Evolutionary conservation across 2,329 filamentous ascomycete species (phyloP).

Genomic region (Pseudovirgaria hyperparasitica): DNA sequence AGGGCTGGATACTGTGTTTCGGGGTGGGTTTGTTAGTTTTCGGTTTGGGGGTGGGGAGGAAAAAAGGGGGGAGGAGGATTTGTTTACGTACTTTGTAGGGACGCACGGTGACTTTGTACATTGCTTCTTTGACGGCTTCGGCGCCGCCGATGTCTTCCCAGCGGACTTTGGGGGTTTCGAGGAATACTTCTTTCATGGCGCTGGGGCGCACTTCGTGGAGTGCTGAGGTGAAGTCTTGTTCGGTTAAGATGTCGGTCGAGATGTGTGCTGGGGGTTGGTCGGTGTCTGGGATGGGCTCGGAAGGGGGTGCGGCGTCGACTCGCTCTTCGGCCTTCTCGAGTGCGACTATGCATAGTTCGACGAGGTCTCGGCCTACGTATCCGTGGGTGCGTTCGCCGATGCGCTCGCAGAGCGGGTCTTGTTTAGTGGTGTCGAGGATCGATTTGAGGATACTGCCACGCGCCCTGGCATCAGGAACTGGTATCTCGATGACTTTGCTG

Average conservation of each 20-base stretch:
- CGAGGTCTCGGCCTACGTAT: constrained; percentile 68
- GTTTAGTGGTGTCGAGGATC: constrained; percentile 14
- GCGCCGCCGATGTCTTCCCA: constrained; percentile 88
- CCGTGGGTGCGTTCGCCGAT: constrained; percentile 72
- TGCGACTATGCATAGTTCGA: constrained; percentile 48
- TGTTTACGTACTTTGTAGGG: constrained; percentile 37
- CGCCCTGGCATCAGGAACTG: constrained; percentile 59
- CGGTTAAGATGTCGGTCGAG: constrained; percentile 12
- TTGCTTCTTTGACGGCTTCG: constrained; percentile 52
- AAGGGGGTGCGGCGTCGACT: constrained; percentile 8
- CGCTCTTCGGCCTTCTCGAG: constrained; percentile 15
- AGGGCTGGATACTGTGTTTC: constrained; percentile 35
- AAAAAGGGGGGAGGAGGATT: too few species aligned
- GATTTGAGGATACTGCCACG: constrained; percentile 59
- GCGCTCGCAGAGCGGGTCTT: too few species aligned
- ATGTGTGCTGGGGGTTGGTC: constrained; percentile 18
- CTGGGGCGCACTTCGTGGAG: constrained; percentile 61
- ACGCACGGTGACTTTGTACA: constrained; percentile 45
- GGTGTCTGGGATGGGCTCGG: constrained; percentile 17
- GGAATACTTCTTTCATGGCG: constrained; percentile 77
- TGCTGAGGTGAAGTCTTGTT: constrained; percentile 50
- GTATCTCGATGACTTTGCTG: constrained; percentile 54
- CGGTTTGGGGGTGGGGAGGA: too few species aligned
- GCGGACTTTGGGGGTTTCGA: constrained; percentile 73
- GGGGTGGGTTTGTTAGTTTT: too few species aligned